Percentiles rank a stretch among this genome's conserved stretches.
phyloP scores from a whole-genome alignment of 371 early-diverging fungal genomes.

The Syncephalastrum contaminatum region DNA sequence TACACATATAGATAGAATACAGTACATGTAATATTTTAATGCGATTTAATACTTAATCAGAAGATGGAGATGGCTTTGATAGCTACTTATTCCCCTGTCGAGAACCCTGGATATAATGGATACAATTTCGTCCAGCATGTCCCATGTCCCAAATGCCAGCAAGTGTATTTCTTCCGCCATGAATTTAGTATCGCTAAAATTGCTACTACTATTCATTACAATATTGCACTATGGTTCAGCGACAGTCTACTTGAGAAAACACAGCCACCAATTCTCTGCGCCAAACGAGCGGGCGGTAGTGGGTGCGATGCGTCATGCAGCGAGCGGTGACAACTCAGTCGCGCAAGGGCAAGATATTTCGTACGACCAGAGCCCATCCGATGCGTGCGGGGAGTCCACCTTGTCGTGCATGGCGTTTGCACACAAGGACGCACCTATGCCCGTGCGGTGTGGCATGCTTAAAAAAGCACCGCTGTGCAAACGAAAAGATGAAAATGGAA shows the following conservation, averaged over 20 bases:
- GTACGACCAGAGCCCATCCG: slow-evolving; percentile 2
- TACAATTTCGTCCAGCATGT: too few relatives aligned
- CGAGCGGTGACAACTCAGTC: not conserved
- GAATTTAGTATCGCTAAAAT: too few relatives aligned
- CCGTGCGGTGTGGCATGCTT: slow-evolving; percentile 11
- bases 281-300: slow-evolving; percentile 3
- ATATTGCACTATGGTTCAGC: too few relatives aligned
- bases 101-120: too few relatives aligned
- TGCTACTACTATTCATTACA: too few relatives aligned
- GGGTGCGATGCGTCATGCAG: slow-evolving; percentile 3
- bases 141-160: too few relatives aligned
- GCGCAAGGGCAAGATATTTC: not conserved
- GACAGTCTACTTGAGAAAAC: slow-evolving; percentile 6
- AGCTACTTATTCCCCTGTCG: too few relatives aligned
- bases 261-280: slow-evolving; percentile 6
- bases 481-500: not conserved
- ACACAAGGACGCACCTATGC: slow-evolving; percentile 5
- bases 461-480: slow-evolving; percentile 11
- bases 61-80: not conserved
- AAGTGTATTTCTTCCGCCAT: too few relatives aligned
- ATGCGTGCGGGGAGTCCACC: slow-evolving; percentile 8
- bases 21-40: too few relatives aligned
- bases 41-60: too few relatives aligned
- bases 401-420: slow-evolving; percentile 15
- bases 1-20: too few relatives aligned